These are phyloP conservation scores for Curvularia sp. DNA, from an alignment of 2,329 filamentous ascomycete species.

Conservation along the genomic window DNA sequence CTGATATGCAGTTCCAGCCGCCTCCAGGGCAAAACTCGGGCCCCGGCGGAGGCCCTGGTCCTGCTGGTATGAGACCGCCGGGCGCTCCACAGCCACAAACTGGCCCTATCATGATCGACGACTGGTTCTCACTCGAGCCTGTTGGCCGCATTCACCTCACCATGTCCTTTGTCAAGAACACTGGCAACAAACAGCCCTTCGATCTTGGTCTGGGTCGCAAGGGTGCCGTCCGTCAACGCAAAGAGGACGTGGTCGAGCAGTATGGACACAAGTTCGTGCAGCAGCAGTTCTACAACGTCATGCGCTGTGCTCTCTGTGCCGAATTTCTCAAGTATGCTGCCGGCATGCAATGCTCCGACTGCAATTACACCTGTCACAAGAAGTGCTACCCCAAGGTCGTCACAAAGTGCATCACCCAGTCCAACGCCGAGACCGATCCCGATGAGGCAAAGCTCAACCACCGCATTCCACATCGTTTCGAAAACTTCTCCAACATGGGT, in stretches of 20 bases:
- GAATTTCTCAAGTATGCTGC: constrained; percentile 99
- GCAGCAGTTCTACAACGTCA: constrained; percentile 99
- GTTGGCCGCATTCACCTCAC: constrained; percentile 90
- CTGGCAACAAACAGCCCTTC: constrained; percentile 79
- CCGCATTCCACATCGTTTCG: constrained; percentile 95
- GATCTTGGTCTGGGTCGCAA: constrained; percentile 92
- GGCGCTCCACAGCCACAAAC: constrained; percentile 59
- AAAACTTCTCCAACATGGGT: constrained; percentile 95
- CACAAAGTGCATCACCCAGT: constrained; percentile 99
- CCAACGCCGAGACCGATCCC: constrained; percentile 96
- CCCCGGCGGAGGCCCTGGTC: constrained; percentile 44
- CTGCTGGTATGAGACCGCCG: constrained; percentile 51
- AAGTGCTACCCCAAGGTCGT: constrained; percentile 97
- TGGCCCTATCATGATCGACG: constrained; percentile 73
- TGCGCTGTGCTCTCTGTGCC: constrained; percentile 97
- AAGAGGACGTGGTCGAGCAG: constrained; percentile 98
- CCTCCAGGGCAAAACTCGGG: constrained; percentile 54
- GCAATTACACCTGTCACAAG: constrained; percentile 98
- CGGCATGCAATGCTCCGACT: constrained; percentile 99
- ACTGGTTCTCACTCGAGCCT: constrained; percentile 97
- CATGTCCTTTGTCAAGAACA: constrained; percentile 90
- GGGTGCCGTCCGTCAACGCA: constrained; percentile 94
- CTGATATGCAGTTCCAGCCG: constrained; percentile 63
- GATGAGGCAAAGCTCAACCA: constrained; percentile 99
- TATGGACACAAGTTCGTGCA: constrained; percentile 99